Evolutionary conservation across 495 filamentous ascomycete genomes (phyloP).

Genomic region (Aspergillus sclerotioniger): DNA sequence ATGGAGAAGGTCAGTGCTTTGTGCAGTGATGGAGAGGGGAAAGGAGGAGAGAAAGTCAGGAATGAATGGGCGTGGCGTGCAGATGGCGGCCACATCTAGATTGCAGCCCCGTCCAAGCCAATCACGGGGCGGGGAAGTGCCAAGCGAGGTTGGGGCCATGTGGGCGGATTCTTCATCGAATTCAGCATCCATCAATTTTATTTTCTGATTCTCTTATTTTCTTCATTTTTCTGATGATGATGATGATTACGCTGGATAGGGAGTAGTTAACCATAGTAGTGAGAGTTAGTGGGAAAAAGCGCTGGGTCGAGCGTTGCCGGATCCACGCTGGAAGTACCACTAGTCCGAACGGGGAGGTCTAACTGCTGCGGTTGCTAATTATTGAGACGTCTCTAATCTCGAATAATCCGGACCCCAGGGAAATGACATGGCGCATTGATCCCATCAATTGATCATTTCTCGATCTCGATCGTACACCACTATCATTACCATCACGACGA

Average conservation of each 20-base stretch:
- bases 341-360: not conserved
- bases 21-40: not conserved
- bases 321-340: too few relatives aligned
- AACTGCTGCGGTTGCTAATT: not conserved
- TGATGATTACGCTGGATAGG: too few relatives aligned
- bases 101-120: not conserved
- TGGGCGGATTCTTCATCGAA: not conserved
- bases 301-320: too few relatives aligned
- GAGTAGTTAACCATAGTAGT: too few relatives aligned
- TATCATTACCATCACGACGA: too few relatives aligned
- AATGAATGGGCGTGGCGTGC: not conserved
- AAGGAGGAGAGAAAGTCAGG: not conserved
- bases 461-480: conserved; percentile 1
- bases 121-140: not conserved
- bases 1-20: conserved; percentile 25
- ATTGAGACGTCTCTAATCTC: not conserved
- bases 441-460: not conserved
- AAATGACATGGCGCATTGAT: conserved; percentile 6
- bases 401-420: not conserved
- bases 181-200: not conserved
- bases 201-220: not conserved
- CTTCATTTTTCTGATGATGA: too few relatives aligned
- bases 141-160: conserved; percentile 3
- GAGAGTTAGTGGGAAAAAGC: too few relatives aligned
- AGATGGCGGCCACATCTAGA: conserved; percentile 9